Percentiles rank a stretch among this genome's conserved stretches.
phyloP scores from a whole-genome alignment of 306 rosid genomes.

The Argentina anserina region DNA sequence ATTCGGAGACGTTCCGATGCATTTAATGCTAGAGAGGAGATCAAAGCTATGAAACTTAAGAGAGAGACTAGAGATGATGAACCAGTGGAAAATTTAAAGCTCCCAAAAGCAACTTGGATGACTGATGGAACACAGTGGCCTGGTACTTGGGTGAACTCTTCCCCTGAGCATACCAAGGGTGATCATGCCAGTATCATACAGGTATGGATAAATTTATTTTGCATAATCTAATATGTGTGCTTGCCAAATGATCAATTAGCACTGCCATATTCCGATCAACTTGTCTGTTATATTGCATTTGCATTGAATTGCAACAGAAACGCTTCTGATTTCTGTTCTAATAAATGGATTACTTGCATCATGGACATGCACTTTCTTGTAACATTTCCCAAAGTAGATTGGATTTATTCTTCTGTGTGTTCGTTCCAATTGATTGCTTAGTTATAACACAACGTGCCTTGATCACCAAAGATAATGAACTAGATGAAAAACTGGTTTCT shows the following conservation, averaged over 20 bases:
- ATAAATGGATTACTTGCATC: background rate
- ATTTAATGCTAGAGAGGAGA: constrained; percentile 60
- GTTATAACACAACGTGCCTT: background rate
- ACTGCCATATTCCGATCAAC: background rate
- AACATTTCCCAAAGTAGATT: background rate
- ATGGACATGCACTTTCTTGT: background rate
- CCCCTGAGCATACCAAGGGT: constrained; percentile 59
- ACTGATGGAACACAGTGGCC: constrained; percentile 75
- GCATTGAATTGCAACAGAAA: background rate
- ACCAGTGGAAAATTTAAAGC: constrained; percentile 36
- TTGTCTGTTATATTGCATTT: background rate
- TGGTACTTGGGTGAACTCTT: constrained; percentile 60
- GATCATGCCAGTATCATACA: constrained; percentile 84
- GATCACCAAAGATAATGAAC: background rate
- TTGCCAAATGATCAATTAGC: background rate
- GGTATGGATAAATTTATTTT: constrained; percentile 25
- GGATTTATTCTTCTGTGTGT: background rate
- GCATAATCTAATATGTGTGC: background rate
- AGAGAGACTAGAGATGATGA: constrained; percentile 59
- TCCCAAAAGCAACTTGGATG: constrained; percentile 79
- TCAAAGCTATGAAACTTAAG: constrained; percentile 47
- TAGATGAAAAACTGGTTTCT: background rate
- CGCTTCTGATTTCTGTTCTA: background rate
- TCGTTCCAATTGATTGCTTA: background rate
- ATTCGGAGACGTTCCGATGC: constrained; percentile 76